Evolutionary conservation across 2,329 filamentous ascomycete species (phyloP).

Genomic region (Dactylellina leptospora): DNA sequence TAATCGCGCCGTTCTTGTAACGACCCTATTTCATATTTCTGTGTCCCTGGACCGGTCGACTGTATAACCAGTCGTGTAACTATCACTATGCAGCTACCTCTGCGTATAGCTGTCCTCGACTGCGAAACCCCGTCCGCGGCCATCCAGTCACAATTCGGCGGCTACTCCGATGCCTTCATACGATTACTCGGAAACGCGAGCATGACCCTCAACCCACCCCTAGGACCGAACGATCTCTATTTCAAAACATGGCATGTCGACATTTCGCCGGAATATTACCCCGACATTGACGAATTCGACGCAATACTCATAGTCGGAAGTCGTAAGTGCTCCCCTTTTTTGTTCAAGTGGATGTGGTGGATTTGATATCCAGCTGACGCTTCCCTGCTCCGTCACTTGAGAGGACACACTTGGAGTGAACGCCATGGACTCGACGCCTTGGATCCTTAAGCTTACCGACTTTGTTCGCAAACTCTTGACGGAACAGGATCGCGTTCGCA

Average conservation of each 20-base stretch:
- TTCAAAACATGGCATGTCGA: conserved; percentile 78
- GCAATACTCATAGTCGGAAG: conserved; percentile 82
- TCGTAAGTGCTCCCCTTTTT: conserved; percentile 62
- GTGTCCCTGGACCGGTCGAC: no score
- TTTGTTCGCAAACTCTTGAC: conserved; percentile 70
- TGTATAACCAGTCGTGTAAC: neutral
- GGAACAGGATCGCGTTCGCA: conserved; percentile 69
- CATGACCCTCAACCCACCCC: conserved; percentile 62
- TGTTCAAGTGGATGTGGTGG: conserved; percentile 5
- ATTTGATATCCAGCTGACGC: conserved; percentile 15
- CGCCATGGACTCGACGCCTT: conserved; percentile 76
- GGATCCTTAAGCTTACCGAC: conserved; percentile 78
- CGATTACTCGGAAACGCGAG: conserved; percentile 68
- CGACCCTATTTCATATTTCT: no score
- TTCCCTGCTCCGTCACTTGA: conserved; percentile 12
- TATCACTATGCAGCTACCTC: conserved; percentile 60
- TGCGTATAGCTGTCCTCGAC: conserved; percentile 87
- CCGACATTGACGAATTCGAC: conserved; percentile 77
- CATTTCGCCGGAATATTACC: conserved; percentile 71
- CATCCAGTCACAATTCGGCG: conserved; percentile 72
- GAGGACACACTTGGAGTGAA: conserved; percentile 60
- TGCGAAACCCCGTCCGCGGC: conserved; percentile 78
- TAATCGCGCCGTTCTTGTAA: no score
- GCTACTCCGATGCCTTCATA: conserved; percentile 77
- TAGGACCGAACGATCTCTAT: conserved; percentile 59